Evolutionary conservation across 192 early-diverging fungal species (phyloP), one percentile per base, ranked within the genome.

Genomic region (Mortierella alpina): DNA sequence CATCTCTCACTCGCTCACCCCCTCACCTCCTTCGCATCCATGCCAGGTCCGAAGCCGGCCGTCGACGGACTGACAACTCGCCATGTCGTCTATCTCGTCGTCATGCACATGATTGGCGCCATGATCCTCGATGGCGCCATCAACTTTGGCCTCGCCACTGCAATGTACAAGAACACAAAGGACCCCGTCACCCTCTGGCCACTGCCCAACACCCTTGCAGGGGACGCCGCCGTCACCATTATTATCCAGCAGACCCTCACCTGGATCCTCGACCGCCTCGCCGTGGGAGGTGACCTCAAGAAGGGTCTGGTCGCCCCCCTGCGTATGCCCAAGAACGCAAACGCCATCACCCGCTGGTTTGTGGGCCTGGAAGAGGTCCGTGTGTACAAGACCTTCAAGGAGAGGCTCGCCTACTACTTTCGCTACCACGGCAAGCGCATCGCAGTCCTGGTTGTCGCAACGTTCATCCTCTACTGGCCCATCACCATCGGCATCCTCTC

Each of bases 111-210:
- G 40, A 53, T 75, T 22, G 73, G 73, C 4, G 57, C 73, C 49
- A 68, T 67, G 59, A 61, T 75, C 47, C 59, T 75, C 22, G 73
- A 75, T 44, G 66, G 58, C 13, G 65, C 42, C 59, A 75, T 75
- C 73, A 75, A 75, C 59, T 75, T 75, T 68, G 73, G 73, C 15
- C n/a, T 75, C 53, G 73, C 73, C 20, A 59, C 56, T 12, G 73
- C 73, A 40, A 75, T 75, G 73, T 75, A 75, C 73, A 75, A 75
- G 52, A 58, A 22, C 46, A 75, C 7, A 8, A 63, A 42, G 4
- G 2, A 75, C n/a, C 59, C 65, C 17, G 51, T 75, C 42, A 17
- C 41, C 12, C 59, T 75, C 17, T 75, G 73, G 73, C 59, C 58
- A 12, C 48, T 75, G 8, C 73, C 73, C 44, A 66, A 75, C 58